Conservation (phyloP, 257 asterid species). For the Ocimum tenuiflorum region DNA sequence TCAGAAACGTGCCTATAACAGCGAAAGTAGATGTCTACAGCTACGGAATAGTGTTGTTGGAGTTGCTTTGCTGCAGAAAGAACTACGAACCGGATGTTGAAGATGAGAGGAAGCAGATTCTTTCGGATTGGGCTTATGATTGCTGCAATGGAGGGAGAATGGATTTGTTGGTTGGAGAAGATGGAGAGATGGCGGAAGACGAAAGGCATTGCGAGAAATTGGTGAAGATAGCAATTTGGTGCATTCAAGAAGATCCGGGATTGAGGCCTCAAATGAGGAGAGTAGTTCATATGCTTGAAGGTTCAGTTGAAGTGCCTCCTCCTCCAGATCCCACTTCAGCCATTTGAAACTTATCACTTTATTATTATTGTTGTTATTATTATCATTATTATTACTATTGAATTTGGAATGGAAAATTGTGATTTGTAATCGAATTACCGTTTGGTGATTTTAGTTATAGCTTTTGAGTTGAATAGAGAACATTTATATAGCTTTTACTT, state of each 20-base stretch:
- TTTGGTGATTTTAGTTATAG: too few species aligned
- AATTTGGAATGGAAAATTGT: too few species aligned
- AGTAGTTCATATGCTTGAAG: constrained; percentile 32
- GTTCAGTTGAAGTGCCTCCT: constrained; percentile 17
- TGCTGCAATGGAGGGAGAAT: constrained; percentile 7
- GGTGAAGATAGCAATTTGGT: constrained; percentile 27
- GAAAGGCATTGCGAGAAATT: constrained; percentile 12
- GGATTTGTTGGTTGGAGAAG: not conserved
- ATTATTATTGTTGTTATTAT: too few species aligned
- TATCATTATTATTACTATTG: too few species aligned
- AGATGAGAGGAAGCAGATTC: constrained; percentile 1
- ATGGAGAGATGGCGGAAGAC: constrained; percentile 10
- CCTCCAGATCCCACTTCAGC: constrained; percentile 24
- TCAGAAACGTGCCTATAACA: constrained; percentile 23
- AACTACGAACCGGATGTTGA: not conserved
- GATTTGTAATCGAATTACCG: too few species aligned
- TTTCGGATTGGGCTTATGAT: constrained; percentile 26
- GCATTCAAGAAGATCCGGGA: constrained; percentile 33
- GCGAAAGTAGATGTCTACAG: constrained; percentile 26
- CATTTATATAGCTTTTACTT: too few species aligned
- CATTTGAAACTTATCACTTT: not conserved
- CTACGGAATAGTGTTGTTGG: constrained; percentile 22
- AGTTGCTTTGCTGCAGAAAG: constrained; percentile 20
- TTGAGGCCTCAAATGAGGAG: constrained; percentile 38
- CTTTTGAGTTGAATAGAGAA: too few species aligned